Conservation (phyloP, 768 basidiomycete genomes). For the Russula olivacea region DNA sequence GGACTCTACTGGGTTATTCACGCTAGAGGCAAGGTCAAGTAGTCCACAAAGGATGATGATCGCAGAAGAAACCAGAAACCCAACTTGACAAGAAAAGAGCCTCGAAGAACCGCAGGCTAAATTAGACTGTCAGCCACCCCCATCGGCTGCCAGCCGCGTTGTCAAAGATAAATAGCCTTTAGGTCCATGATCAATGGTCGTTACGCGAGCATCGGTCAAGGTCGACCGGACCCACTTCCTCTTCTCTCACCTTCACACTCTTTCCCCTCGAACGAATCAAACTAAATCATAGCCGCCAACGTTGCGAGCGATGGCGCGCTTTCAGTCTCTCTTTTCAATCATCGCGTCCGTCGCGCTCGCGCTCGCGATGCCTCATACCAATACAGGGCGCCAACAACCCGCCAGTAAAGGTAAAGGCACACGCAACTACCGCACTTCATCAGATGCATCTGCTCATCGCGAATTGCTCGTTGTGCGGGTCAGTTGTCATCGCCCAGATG, state of each 20-base stretch:
- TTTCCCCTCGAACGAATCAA: background rate
- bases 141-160: no score
- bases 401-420: background rate
- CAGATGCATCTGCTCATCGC: background rate
- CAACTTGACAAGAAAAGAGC: no score
- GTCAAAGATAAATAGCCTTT: no score
- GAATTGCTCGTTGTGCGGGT: background rate
- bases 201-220: no score
- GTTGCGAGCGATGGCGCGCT: background rate
- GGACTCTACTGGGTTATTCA: no score
- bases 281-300: background rate
- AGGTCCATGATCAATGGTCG: no score
- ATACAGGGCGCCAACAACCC: background rate
- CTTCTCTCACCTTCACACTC: background rate
- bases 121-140: no score
- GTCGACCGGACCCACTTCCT: background rate
- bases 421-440: background rate
- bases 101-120: no score
- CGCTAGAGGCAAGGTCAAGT: no score
- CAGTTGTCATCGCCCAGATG: constrained; percentile 59
- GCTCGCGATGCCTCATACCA: background rate
- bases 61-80: no score
- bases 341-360: constrained; percentile 1
- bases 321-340: background rate
- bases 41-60: no score